phyloP scores from a whole-genome alignment of 306 rosid genomes.

The Amphicarpaea edgeworthii region DNA sequence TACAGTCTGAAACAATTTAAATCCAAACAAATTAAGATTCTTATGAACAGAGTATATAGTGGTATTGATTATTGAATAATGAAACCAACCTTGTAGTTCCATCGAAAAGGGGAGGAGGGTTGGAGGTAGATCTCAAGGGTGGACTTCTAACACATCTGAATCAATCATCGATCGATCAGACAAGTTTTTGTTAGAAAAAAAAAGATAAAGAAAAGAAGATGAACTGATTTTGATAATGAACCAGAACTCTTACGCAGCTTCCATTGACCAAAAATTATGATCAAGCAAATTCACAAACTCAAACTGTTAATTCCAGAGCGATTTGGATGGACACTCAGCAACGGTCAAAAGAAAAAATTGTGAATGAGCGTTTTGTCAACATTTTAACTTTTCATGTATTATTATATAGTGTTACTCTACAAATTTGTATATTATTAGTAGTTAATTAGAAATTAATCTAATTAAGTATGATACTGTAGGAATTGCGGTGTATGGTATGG shows the following conservation, averaged over 20 bases:
- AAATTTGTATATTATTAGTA: not conserved
- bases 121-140: not conserved
- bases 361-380: not conserved
- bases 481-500: too few relatives aligned
- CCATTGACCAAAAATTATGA: not conserved
- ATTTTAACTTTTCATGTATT: too few relatives aligned
- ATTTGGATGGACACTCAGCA: not conserved
- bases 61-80: too few relatives aligned
- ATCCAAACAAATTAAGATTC: not conserved
- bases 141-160: not conserved
- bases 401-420: not conserved
- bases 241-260: not conserved
- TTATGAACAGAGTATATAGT: not conserved
- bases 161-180: not conserved
- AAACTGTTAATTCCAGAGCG: not conserved
- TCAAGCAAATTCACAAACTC: not conserved
- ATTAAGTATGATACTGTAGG: too few relatives aligned
- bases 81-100: conserved; percentile 12
- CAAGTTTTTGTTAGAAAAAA: not conserved
- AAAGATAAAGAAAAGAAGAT: not conserved
- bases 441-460: too few relatives aligned
- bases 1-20: conserved; percentile 1
- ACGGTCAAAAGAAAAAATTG: not conserved
- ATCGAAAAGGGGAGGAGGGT: not conserved
- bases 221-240: not conserved